Percentiles rank a stretch among this genome's conserved stretches.
Evolutionary conservation across 2,329 filamentous ascomycete species (phyloP).

Genomic region (Fusarium duplospermum): DNA sequence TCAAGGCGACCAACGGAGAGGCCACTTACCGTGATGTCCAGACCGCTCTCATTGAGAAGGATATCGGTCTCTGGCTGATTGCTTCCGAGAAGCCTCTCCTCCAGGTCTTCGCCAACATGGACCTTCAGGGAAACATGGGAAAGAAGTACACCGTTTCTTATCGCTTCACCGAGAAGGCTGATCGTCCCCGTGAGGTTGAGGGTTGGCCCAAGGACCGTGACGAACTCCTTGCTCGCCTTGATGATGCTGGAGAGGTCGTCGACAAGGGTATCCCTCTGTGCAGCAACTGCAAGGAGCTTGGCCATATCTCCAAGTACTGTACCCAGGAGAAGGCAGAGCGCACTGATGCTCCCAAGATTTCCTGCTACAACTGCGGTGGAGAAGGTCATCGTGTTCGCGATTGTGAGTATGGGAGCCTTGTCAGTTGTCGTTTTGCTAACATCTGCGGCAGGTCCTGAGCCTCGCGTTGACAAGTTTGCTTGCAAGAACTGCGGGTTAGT

Average conservation of each 20-base stretch:
- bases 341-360: constrained; percentile 58
- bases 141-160: constrained; percentile 74
- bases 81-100: constrained; percentile 68
- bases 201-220: constrained; percentile 68
- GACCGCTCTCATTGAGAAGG: constrained; percentile 64
- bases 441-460: constrained; percentile 60
- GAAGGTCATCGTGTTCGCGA: constrained; percentile 76
- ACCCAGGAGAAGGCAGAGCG: constrained; percentile 66
- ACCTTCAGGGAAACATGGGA: constrained; percentile 74
- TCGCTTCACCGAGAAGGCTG: constrained; percentile 68
- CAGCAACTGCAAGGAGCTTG: constrained; percentile 71
- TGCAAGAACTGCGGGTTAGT: constrained; percentile 75
- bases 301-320: constrained; percentile 72
- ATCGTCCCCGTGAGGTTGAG: constrained; percentile 68
- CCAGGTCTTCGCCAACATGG: constrained; percentile 74
- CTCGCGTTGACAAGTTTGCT: constrained; percentile 71
- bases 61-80: constrained; percentile 70
- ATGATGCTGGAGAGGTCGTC: constrained; percentile 73
- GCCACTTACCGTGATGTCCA: constrained; percentile 72
- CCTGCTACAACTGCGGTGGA: constrained; percentile 73
- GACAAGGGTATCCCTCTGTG: constrained; percentile 70
- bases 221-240: constrained; percentile 73
- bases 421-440: constrained; percentile 17
- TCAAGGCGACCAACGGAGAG: constrained; percentile 67
- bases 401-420: constrained; percentile 61